These are phyloP conservation scores for Sugiyamaella boreocaroliniensis DNA, from an alignment of 805 yeast genomes.

Conservation along the genomic window DNA sequence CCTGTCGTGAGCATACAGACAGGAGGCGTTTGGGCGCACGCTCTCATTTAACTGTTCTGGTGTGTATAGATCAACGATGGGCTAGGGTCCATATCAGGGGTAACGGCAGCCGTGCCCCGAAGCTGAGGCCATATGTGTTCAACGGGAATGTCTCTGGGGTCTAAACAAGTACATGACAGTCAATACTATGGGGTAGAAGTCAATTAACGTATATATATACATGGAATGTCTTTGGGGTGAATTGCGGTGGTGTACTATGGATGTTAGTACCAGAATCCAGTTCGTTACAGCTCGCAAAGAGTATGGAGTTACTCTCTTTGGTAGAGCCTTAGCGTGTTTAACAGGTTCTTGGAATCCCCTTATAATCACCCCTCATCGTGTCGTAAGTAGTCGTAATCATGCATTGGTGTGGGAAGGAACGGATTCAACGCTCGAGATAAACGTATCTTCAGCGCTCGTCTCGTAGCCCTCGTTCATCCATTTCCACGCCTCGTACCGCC, in stretches of 20 bases:
- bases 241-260: too few species aligned
- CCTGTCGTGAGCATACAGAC: not conserved
- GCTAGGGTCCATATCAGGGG: not conserved
- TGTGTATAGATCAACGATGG: not conserved
- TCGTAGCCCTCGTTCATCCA: slow-evolving; percentile 36
- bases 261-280: too few species aligned
- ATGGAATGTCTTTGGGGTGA: too few species aligned
- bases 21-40: not conserved
- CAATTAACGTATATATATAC: too few species aligned
- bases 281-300: too few species aligned
- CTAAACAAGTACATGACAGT: too few species aligned
- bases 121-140: too few species aligned
- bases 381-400: not conserved
- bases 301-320: too few species aligned
- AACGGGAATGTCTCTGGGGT: too few species aligned
- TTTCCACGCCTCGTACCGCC: slow-evolving; percentile 79
- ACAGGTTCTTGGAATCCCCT: not conserved
- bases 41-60: not conserved
- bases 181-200: too few species aligned
- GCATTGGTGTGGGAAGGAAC: slow-evolving; percentile 6
- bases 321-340: too few species aligned
- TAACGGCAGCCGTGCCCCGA: not conserved
- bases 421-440: slow-evolving; percentile 2
- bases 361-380: too few species aligned
- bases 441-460: not conserved